Base-by-base conservation (phyloP, 768 basidiomycete species). In the Suillus cothurnatus region DNA sequence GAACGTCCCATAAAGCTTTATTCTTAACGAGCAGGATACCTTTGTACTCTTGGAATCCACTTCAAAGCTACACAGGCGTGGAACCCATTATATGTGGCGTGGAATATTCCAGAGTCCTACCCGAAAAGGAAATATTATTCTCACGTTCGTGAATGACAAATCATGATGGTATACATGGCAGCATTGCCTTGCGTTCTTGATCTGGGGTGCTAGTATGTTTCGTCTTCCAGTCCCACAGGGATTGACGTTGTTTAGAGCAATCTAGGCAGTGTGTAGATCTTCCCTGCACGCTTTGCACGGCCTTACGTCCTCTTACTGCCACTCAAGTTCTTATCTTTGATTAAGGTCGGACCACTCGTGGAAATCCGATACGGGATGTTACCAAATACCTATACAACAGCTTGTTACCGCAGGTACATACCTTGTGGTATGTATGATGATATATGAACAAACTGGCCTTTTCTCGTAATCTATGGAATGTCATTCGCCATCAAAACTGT, bases 21-120 rank as follows among this genome's bases (percentile, higher is more conserved):
- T 43, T 17, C n/a, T 31, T 17, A 28, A 28, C 19, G 6, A 26
- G 19, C 6, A n/a, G 32, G 53, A 55, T 32, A 12, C 31, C 17
- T 32, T 32, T 19, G 28, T 52, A 14, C 47, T 39, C 15, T 9
- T 23, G 36, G 23, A 26, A 17, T 21, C 52, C 32, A 39, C 41
- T 17, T 64, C 49, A 64, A 64, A 31, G 52, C 17, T 26, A 28
- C n/a, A 32, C 11, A 45, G 47, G 67, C 52, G 21, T 4, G 11
- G 11, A 4, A 31, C 34, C 15, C 49, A 17, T 19, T 17, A 17
- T 58, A 64, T 59, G 62, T 64, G 53, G 45, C 57, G 36, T 53
- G 23, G 69, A 74, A 76, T 69, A 32, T 76, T 77, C 74, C 66
- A 71, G 76, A 76, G 4, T 0, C 0, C 31, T 65, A 4, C 68